These are phyloP conservation scores for Monilinia polystroma DNA, from an alignment of 2,329 filamentous ascomycete species.

Conservation along the genomic window DNA sequence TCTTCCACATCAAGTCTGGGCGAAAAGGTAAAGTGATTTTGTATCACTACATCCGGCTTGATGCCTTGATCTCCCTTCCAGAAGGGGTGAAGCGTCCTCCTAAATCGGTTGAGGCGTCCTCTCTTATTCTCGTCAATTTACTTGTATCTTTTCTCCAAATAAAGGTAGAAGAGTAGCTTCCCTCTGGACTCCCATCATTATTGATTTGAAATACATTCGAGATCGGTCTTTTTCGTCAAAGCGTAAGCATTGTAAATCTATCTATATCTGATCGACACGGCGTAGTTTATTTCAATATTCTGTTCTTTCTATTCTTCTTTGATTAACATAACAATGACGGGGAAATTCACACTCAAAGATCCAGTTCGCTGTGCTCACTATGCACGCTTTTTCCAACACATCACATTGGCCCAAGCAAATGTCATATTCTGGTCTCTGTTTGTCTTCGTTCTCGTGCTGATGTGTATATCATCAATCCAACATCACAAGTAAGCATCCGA, in stretches of 20 bases:
- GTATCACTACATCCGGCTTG: constrained; percentile 6
- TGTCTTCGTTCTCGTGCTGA: constrained; percentile 45
- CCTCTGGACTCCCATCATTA: not conserved
- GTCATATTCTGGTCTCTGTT: constrained; percentile 51
- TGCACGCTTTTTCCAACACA: constrained; percentile 47
- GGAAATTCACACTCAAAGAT: constrained; percentile 41
- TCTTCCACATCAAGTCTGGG: constrained; percentile 11
- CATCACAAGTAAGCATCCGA: constrained; percentile 35
- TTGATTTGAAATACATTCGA: constrained; percentile 1
- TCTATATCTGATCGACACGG: not conserved
- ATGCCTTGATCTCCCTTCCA: not conserved
- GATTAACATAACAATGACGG: constrained; percentile 39
- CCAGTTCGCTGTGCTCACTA: constrained; percentile 43
- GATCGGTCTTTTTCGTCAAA: not conserved
- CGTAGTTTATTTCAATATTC: not conserved
- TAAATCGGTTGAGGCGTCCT: not conserved
- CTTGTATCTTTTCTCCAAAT: not conserved
- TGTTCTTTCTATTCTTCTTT: no score
- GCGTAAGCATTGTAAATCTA: no score
- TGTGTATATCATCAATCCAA: constrained; percentile 46
- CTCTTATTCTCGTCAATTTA: not conserved
- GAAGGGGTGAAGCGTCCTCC: not conserved
- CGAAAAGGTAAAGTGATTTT: not conserved
- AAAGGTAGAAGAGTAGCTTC: not conserved
- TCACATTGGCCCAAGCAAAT: constrained; percentile 47